phyloP scores from a whole-genome alignment of 495 filamentous ascomycete genomes.

The Xylaria intraflava region DNA sequence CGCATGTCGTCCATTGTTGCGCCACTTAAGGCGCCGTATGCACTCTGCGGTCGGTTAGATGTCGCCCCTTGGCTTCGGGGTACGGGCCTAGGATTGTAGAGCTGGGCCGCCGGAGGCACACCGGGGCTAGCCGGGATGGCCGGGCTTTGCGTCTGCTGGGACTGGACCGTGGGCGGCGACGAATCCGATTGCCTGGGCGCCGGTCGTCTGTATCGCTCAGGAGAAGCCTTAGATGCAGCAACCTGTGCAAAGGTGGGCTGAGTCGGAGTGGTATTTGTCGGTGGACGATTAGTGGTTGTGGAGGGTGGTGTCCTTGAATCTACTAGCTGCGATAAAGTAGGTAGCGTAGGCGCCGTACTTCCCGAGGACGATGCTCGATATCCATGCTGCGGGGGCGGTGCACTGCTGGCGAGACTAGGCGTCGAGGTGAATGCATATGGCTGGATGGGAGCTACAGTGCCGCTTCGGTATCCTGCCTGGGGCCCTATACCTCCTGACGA shows the following conservation, averaged over 20 bases:
- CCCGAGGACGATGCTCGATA: slow-evolving; percentile 64
- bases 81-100: slow-evolving; percentile 31
- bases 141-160: slow-evolving; percentile 25
- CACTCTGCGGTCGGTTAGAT: slow-evolving; percentile 41
- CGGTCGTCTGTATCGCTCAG: slow-evolving; percentile 50
- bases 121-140: slow-evolving; percentile 28
- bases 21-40: slow-evolving; percentile 29
- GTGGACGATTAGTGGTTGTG: slow-evolving; percentile 26
- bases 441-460: slow-evolving; percentile 61
- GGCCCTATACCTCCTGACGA: slow-evolving; percentile 40
- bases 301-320: slow-evolving; percentile 38
- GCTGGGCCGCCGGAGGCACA: slow-evolving; percentile 37
- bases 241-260: slow-evolving; percentile 33
- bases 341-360: slow-evolving; percentile 51
- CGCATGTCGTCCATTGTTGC: slow-evolving; percentile 49
- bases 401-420: slow-evolving; percentile 54
- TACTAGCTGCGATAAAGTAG: slow-evolving; percentile 45
- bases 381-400: slow-evolving; percentile 49
- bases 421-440: slow-evolving; percentile 82
- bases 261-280: slow-evolving; percentile 24
- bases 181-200: slow-evolving; percentile 38
- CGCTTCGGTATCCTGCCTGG: slow-evolving; percentile 61
- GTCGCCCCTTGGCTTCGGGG: slow-evolving; percentile 23
- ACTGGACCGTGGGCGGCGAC: slow-evolving; percentile 18
- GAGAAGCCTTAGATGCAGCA: slow-evolving; percentile 36